These are phyloP conservation scores for Penicillium freii DNA, from an alignment of 2,329 filamentous ascomycete genomes.

Conservation along the genomic window DNA sequence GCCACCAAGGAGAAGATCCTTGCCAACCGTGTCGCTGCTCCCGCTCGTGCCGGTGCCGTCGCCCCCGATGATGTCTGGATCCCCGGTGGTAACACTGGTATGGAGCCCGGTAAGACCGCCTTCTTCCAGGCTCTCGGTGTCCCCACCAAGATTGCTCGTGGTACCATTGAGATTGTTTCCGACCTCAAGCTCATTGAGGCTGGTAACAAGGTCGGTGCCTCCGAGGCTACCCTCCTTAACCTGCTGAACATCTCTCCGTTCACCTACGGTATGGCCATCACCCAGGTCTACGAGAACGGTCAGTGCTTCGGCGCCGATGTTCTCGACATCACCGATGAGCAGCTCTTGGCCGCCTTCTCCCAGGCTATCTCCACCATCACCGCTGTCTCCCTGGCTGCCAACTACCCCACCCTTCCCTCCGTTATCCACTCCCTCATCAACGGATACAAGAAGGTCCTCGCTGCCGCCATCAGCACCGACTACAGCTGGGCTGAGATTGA, in stretches of 20 bases:
- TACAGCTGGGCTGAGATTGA: slow-evolving; percentile 94
- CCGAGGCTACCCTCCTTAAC: slow-evolving; percentile 98
- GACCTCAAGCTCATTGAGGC: slow-evolving; percentile 98
- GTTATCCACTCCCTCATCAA: slow-evolving; percentile 97
- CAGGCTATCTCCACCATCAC: slow-evolving; percentile 83
- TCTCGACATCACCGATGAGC: slow-evolving; percentile 90
- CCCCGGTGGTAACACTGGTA: slow-evolving; percentile 98
- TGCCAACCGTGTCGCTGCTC: slow-evolving; percentile 93
- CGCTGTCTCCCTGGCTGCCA: slow-evolving; percentile 83
- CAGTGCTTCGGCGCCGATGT: slow-evolving; percentile 84
- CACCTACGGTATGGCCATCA: slow-evolving; percentile 96
- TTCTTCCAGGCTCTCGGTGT: slow-evolving; percentile 99
- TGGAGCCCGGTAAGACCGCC: slow-evolving; percentile 99
- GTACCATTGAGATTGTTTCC: slow-evolving; percentile 99
- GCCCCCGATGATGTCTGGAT: slow-evolving; percentile 92
- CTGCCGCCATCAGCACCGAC: slow-evolving; percentile 86
- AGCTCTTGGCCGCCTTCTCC: slow-evolving; percentile 82
- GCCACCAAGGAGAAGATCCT: slow-evolving; percentile 89
- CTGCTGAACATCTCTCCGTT: slow-evolving; percentile 99
- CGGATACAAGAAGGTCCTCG: slow-evolving; percentile 90
- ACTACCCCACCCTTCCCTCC: slow-evolving; percentile 94
- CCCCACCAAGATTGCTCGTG: slow-evolving; percentile 99
- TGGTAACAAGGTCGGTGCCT: slow-evolving; percentile 91
- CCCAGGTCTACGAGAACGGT: slow-evolving; percentile 96
- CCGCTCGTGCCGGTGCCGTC: slow-evolving; percentile 94